A percentile compares a stretch with the other conserved stretches of the same genome.
Evolutionary conservation across 306 rosid genomes (phyloP).

Genomic region (Acmispon strigosus): DNA sequence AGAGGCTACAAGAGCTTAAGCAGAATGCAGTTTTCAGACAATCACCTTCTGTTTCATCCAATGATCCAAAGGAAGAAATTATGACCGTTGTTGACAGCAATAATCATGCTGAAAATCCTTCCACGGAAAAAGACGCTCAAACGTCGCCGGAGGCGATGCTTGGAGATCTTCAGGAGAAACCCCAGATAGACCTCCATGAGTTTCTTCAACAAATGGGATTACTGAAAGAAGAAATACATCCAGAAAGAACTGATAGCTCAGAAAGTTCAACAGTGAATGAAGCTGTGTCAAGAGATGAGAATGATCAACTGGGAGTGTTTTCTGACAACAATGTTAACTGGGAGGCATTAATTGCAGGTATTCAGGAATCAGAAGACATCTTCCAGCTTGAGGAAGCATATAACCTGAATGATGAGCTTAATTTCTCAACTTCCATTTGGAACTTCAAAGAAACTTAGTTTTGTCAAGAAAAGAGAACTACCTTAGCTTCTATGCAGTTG

Average conservation of each 20-base stretch:
- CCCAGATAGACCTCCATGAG: constrained; percentile 95
- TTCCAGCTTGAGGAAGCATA: constrained; percentile 43
- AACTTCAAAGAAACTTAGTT: constrained; percentile 41
- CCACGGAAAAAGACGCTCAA: constrained; percentile 26
- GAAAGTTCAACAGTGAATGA: constrained; percentile 41
- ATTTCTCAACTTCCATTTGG: constrained; percentile 70
- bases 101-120: constrained; percentile 14
- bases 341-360: constrained; percentile 61
- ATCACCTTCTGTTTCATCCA: constrained; percentile 37
- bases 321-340: constrained; percentile 62
- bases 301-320: constrained; percentile 41
- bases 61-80: constrained; percentile 35
- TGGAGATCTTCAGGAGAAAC: constrained; percentile 60
- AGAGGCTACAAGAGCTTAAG: constrained; percentile 78
- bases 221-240: constrained; percentile 41
- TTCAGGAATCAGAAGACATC: constrained; percentile 41
- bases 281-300: constrained; percentile 27
- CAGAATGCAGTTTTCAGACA: constrained; percentile 37
- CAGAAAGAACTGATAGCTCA: constrained; percentile 33
- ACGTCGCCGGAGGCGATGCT: constrained; percentile 21
- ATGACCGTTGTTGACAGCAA: constrained; percentile 11
- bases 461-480: constrained; percentile 8
- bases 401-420: constrained; percentile 48
- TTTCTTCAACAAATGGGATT: constrained; percentile 92
- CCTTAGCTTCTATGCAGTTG: constrained; percentile 14